These are phyloP conservation scores for Citrus cavaleriei DNA, from an alignment of 345 rosid species.

Conservation along the genomic window DNA sequence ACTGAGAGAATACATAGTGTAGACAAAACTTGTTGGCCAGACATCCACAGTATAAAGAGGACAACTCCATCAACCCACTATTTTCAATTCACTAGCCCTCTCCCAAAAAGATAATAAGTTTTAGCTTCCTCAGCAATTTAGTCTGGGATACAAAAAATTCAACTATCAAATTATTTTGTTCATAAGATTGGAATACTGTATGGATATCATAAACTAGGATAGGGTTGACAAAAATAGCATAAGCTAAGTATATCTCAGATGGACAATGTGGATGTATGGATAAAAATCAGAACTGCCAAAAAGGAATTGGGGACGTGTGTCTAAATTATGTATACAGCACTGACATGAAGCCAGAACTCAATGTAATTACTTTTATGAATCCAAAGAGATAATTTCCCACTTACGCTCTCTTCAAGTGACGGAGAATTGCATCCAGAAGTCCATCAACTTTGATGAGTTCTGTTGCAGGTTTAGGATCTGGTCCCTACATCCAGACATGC, in stretches of 20 bases:
- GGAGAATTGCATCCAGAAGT: constrained; percentile 68
- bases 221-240: neutral
- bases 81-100: neutral
- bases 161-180: neutral
- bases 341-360: neutral
- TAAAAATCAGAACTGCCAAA: neutral
- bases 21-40: neutral
- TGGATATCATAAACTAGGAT: neutral
- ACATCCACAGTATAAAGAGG: neutral
- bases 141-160: neutral
- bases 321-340: neutral
- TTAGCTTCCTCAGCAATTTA: neutral
- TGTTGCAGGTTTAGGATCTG: constrained; percentile 78
- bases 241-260: neutral
- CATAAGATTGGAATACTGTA: neutral
- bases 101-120: neutral
- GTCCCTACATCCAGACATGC: constrained; percentile 61
- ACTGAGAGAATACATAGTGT: neutral
- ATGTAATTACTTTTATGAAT: neutral
- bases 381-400: constrained; percentile 26
- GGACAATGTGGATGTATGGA: neutral
- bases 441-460: constrained; percentile 79
- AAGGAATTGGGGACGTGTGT: neutral
- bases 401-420: constrained; percentile 81
- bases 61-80: no score